phyloP scores from a whole-genome alignment of 2,329 filamentous ascomycete species.

The Aspergillus hortae region DNA sequence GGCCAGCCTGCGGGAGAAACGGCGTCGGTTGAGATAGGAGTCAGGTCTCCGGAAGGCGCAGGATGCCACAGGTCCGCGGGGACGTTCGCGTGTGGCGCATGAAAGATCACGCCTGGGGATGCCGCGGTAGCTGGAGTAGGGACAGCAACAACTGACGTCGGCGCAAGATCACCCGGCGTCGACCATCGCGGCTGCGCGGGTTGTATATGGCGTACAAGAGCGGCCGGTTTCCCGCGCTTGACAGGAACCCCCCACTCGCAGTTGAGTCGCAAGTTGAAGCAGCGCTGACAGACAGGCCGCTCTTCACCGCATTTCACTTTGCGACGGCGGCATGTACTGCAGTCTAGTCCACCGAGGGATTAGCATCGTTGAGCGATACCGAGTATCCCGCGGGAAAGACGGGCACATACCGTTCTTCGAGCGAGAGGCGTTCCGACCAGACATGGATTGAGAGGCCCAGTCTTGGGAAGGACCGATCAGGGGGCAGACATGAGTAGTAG shows the following conservation, averaged over 20 bases:
- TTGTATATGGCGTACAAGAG: conserved; percentile 25
- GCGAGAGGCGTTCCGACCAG: conserved; percentile 36
- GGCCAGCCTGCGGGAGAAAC: conserved; percentile 10
- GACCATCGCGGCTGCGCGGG: conserved; percentile 16
- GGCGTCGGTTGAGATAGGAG: conserved; percentile 16
- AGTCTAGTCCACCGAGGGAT: conserved; percentile 22
- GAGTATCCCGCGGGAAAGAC: conserved; percentile 7
- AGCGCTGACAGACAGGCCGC: conserved; percentile 32
- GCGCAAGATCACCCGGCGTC: conserved; percentile 1
- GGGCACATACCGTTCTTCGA: conserved; percentile 34
- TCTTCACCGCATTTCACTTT: conserved; percentile 37
- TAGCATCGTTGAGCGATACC: neutral
- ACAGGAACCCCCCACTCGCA: conserved; percentile 35
- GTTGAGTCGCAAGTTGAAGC: conserved; percentile 25
- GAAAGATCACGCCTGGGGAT: conserved; percentile 5
- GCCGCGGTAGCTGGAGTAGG: neutral
- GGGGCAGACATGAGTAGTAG: neutral
- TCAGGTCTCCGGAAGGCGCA: conserved; percentile 6
- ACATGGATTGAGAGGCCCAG: conserved; percentile 23
- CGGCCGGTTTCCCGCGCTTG: conserved; percentile 21
- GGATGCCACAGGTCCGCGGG: conserved; percentile 6
- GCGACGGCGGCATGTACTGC: conserved; percentile 36
- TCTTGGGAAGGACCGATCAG: neutral
- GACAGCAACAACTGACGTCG: neutral
- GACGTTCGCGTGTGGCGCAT: conserved; percentile 4